Evolutionary conservation across 441 rosid genomes (phyloP), one percentile per base, ranked within the genome.

Genomic region (Pelargonium cotyledonis): DNA sequence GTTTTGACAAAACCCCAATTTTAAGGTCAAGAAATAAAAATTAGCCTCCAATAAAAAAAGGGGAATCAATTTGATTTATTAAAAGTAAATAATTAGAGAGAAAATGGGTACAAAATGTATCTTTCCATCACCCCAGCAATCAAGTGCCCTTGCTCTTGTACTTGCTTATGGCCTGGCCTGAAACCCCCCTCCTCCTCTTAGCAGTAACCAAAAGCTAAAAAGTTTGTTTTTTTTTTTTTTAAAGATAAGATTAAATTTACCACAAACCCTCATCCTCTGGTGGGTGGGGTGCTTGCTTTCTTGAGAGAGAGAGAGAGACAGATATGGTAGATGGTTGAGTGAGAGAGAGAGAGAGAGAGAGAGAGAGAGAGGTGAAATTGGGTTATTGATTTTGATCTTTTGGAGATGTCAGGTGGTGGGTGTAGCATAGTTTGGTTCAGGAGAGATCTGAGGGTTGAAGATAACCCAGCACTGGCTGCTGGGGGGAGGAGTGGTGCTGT

Each of bases 401-500:
- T 58, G 72, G 84, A 81, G 82, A 93, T 93, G 97, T 82, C 91
- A 67, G 83, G 89, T 72, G 87, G 90, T 77, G 87, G 88, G 43
- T 84, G 97, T 74, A 91, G 94, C 80, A 89, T 94, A 81, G 96
- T 94, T 62, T 94, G 99, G 99, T 88, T 94, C 79, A 89, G 99
- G 78, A 91, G 97, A 86, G 99, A 94, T 89, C 96, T 94, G 67
- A 91, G 99, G 74, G 95, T 91, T 2, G 97, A 94, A 79, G 97
- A 94, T 76, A 91, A 94, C 65, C 95, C 97, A 53, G 99, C 97
- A 57, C 85, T 94, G 23, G 87, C 92, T 44, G 97, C 95, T 63
- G 97, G 94, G 68, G 99, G 91, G 10, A 84, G 99, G 78, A 82
- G 94, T 14, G 99, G 97, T 38, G 83, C 95, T 77, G 95, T 94